phyloP scores from a whole-genome alignment of 139 green algal genomes.

The Raphidocelis subcapitata region DNA sequence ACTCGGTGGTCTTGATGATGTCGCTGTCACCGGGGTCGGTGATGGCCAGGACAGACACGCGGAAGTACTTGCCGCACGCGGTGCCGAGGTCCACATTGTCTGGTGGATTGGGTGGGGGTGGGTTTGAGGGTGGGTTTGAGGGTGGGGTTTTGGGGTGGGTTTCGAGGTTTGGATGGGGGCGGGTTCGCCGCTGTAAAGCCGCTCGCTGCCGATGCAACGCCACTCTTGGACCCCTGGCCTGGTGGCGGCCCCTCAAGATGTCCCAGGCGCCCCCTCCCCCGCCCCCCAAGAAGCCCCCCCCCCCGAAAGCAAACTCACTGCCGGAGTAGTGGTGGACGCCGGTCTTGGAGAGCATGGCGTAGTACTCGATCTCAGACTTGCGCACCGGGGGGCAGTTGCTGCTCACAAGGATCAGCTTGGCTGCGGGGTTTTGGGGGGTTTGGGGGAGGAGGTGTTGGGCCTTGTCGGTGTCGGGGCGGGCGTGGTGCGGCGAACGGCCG shows the following conservation, averaged over 20 bases:
- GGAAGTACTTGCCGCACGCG: conserved; percentile 96
- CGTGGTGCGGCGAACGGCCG: neutral
- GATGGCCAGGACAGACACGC: conserved; percentile 91
- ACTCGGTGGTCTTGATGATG: conserved; percentile 82
- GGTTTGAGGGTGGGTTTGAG: no score
- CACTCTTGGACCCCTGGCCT: no score
- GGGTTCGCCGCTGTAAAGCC: no score
- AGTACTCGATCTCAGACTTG: conserved; percentile 99
- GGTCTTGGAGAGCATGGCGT: conserved; percentile 99
- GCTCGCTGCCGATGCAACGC: no score
- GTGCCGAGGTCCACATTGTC: conserved; percentile 99
- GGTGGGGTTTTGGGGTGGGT: no score
- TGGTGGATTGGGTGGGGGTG: conserved; percentile 25
- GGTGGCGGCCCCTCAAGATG: no score
- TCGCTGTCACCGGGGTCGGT: conserved; percentile 96
- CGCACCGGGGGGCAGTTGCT: conserved; percentile 96
- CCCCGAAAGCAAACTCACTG: conserved; percentile 60
- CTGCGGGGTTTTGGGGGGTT: conserved; percentile 44
- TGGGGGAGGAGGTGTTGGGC: no score
- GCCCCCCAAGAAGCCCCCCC: no score
- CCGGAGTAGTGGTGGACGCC: conserved; percentile 98
- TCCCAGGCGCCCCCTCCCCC: no score
- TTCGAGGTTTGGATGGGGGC: no score
- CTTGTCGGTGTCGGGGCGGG: neutral
- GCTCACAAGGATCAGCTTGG: conserved; percentile 97